Percentiles rank a stretch among this genome's conserved stretches.
phyloP scores from a whole-genome alignment of 2,329 filamentous ascomycete species.

The Nannizziopsis barbatae region DNA sequence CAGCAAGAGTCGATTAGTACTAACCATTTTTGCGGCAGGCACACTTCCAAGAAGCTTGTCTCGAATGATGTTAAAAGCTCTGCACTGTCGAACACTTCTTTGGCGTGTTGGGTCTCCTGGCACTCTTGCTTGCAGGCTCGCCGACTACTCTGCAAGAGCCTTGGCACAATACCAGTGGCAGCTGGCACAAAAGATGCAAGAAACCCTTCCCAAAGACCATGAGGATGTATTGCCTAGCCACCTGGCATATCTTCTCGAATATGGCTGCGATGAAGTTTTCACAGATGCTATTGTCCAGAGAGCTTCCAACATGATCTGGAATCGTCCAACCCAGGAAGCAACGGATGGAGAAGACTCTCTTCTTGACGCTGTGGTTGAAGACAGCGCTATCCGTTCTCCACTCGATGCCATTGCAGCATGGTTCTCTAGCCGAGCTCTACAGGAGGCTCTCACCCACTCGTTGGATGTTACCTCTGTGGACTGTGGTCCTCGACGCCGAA shows the following conservation, averaged over 20 bases:
- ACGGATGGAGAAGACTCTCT: constrained; percentile 54
- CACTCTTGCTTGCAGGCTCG: constrained; percentile 51
- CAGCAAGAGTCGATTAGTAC: constrained; percentile 70
- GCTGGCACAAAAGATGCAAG: constrained; percentile 55
- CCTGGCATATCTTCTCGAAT: constrained; percentile 61
- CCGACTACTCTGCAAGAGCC: constrained; percentile 60
- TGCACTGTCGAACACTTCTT: constrained; percentile 80
- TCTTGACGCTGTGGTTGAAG: constrained; percentile 74
- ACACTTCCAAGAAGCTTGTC: constrained; percentile 74
- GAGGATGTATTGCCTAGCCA: constrained; percentile 65
- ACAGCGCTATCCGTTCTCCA: constrained; percentile 71
- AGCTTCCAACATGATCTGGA: constrained; percentile 83
- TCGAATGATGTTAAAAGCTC: constrained; percentile 78
- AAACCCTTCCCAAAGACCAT: constrained; percentile 38
- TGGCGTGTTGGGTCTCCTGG: constrained; percentile 63
- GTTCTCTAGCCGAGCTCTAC: constrained; percentile 68
- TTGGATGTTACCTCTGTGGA: constrained; percentile 46
- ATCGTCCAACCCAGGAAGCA: constrained; percentile 60
- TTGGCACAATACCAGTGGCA: constrained; percentile 71
- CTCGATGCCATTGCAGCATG: constrained; percentile 85
- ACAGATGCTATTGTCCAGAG: constrained; percentile 67
- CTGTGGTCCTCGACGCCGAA: constrained; percentile 25
- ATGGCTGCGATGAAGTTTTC: constrained; percentile 73
- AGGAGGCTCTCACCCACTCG: constrained; percentile 54
- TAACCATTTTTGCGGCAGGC: constrained; percentile 78